Evolutionary conservation across 257 asterid species (phyloP).

Genomic region (Cynanchum wilfordii): DNA sequence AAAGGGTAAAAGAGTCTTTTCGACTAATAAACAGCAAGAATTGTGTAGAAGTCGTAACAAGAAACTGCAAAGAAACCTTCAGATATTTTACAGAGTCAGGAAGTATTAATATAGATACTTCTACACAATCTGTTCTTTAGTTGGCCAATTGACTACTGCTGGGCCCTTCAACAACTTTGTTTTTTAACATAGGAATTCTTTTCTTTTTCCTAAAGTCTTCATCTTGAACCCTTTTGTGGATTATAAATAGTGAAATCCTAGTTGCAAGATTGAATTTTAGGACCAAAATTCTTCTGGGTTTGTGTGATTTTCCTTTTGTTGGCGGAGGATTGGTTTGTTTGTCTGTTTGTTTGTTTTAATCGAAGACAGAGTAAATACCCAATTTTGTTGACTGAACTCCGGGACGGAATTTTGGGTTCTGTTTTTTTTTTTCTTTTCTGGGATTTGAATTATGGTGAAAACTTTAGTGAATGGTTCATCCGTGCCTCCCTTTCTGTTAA

Average conservation of each 20-base stretch:
- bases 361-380: neutral
- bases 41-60: too few species aligned
- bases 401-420: neutral
- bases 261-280: neutral
- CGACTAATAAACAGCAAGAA: too few species aligned
- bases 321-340: neutral
- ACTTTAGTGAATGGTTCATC: conserved; percentile 68
- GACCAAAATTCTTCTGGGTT: neutral
- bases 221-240: neutral
- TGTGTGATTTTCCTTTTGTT: neutral
- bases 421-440: too few species aligned
- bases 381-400: neutral
- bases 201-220: neutral
- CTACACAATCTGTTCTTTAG: neutral
- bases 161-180: neutral
- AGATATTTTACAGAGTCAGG: neutral
- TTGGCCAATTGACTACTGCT: neutral
- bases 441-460: conserved; percentile 57
- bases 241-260: neutral
- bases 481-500: conserved; percentile 75
- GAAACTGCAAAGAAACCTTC: neutral
- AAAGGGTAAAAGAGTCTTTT: too few species aligned
- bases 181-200: neutral
- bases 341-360: neutral
- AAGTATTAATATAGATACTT: neutral